Percentiles rank a stretch among this genome's conserved stretches.
phyloP scores from a whole-genome alignment of 305 asterid species.

The Ajuga reptans region DNA sequence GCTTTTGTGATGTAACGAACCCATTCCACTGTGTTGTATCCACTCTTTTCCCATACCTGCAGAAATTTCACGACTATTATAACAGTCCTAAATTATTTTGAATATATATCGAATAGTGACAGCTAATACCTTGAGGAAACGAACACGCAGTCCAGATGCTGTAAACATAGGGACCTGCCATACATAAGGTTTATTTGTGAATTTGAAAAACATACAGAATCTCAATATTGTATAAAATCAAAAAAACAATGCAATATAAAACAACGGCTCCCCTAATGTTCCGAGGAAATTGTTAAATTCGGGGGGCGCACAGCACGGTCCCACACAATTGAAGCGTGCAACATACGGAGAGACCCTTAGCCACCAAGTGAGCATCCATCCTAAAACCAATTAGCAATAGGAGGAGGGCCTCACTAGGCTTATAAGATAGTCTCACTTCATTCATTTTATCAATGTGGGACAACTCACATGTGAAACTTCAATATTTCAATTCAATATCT shows the following conservation, averaged over 20 bases:
- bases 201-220: not conserved
- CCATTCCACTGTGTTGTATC: slow-evolving; percentile 99
- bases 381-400: too few relatives aligned
- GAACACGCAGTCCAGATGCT: slow-evolving; percentile 96
- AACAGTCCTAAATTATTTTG: slow-evolving; percentile 6
- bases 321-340: too few relatives aligned
- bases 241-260: not conserved
- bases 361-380: too few relatives aligned
- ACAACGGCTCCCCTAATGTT: not conserved
- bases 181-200: slow-evolving; percentile 20
- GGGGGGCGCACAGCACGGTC: too few relatives aligned
- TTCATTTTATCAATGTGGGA: too few relatives aligned
- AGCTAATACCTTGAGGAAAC: slow-evolving; percentile 78
- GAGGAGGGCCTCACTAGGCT: too few relatives aligned
- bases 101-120: slow-evolving; percentile 1
- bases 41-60: slow-evolving; percentile 99
- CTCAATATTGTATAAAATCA: not conserved
- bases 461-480: too few relatives aligned
- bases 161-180: slow-evolving; percentile 98
- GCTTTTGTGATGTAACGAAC: slow-evolving; percentile 98
- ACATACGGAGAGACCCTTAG: too few relatives aligned
- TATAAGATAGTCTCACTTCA: too few relatives aligned
- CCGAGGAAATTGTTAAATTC: not conserved
- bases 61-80: slow-evolving; percentile 16
- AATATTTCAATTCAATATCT: too few relatives aligned